phyloP scores from a whole-genome alignment of 1,284 basidiomycete species.

The Austroboletus niveus region DNA sequence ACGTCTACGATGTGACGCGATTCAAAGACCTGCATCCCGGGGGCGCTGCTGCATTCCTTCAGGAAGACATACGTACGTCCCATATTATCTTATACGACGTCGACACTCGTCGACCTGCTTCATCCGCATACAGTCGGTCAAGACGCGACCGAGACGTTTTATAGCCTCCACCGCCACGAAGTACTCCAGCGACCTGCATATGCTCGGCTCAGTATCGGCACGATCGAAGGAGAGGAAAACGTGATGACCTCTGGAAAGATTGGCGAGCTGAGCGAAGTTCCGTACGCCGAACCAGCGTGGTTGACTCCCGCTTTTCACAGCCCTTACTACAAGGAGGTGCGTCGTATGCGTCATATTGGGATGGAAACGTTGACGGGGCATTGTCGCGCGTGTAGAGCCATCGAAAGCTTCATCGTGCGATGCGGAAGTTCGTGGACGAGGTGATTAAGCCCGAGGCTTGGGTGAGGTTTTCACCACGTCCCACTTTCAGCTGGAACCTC shows the following conservation, averaged over 20 bases:
- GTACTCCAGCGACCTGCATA: too few relatives aligned
- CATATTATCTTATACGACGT: not conserved
- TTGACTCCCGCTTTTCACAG: too few relatives aligned
- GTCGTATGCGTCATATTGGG: not conserved
- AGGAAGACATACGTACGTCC: conserved; percentile 59
- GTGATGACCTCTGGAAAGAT: too few relatives aligned
- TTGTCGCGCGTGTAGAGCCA: conserved; percentile 32
- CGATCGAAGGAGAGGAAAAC: too few relatives aligned
- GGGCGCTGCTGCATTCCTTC: conserved; percentile 39
- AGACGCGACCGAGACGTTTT: too few relatives aligned
- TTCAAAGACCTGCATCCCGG: conserved; percentile 85
- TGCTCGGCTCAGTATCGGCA: too few relatives aligned
- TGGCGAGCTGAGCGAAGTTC: too few relatives aligned
- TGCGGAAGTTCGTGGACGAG: conserved; percentile 42
- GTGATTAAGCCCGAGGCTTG: conserved; percentile 43
- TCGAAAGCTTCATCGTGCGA: conserved; percentile 35
- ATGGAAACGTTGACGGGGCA: not conserved
- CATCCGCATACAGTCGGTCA: conserved; percentile 47
- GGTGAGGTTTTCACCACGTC: conserved; percentile 16
- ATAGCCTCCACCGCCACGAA: too few relatives aligned
- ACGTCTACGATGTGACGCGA: conserved; percentile 77
- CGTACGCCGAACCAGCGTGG: too few relatives aligned
- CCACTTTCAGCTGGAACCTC: not conserved
- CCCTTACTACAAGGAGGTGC: conserved; percentile 48
- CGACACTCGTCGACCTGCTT: not conserved